A percentile compares a stretch with the other conserved stretches of the same genome.
phyloP scores from a whole-genome alignment of 225 moss, liverwort and hornwort genomes.

The Marchantia paleacea region DNA sequence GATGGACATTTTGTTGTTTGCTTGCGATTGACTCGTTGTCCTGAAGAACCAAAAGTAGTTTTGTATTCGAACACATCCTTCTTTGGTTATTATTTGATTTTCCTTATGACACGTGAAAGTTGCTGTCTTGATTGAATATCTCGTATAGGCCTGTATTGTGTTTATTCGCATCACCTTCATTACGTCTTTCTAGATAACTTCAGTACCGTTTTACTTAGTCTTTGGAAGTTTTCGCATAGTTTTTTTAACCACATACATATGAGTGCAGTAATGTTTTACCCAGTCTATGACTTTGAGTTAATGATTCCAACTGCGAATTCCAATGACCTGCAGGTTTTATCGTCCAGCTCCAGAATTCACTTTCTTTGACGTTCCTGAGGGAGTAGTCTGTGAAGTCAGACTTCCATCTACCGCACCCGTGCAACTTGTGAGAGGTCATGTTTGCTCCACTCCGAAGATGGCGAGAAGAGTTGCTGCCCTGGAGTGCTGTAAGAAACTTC shows the following conservation, averaged over 20 bases:
- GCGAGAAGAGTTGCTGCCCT: slow-evolving; percentile 78
- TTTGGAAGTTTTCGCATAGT: neutral
- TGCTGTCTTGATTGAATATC: neutral
- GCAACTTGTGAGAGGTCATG: slow-evolving; percentile 49
- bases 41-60: neutral
- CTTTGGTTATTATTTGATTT: neutral
- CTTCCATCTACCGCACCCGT: slow-evolving; percentile 70
- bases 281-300: neutral
- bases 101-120: too few relatives aligned
- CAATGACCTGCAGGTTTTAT: slow-evolving; percentile 40
- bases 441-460: slow-evolving; percentile 41
- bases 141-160: neutral
- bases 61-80: neutral
- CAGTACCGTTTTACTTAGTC: neutral
- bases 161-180: neutral
- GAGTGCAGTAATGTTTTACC: neutral
- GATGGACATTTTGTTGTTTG: neutral
- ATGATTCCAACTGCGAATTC: neutral
- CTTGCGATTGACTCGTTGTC: neutral
- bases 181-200: neutral
- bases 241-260: neutral
- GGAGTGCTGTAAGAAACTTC: slow-evolving; percentile 72
- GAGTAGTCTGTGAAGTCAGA: slow-evolving; percentile 52
- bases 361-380: neutral
- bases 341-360: slow-evolving; percentile 32